Percentiles rank a stretch among this genome's conserved stretches.
These are phyloP conservation scores for Mucor sp. DNA, from an alignment of 371 early-diverging fungal species.

Conservation along the genomic window DNA sequence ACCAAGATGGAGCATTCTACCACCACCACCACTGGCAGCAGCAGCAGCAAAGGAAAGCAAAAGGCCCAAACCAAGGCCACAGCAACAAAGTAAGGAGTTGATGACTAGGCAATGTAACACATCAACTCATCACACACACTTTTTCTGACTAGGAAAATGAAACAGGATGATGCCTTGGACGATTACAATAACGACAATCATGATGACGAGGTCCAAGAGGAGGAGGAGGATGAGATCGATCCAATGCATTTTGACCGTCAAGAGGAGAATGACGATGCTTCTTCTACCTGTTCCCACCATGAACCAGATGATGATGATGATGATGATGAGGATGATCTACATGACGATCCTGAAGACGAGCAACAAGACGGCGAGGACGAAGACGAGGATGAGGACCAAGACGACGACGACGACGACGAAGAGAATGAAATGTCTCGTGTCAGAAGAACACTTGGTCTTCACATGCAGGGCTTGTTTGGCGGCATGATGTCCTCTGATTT, in stretches of 20 bases:
- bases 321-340: constrained; percentile 37
- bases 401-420: constrained; percentile 39
- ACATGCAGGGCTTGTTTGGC: constrained; percentile 50
- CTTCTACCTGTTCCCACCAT: background rate
- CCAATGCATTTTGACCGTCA: constrained; percentile 12
- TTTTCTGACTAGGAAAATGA: background rate
- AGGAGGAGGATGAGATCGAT: background rate
- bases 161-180: background rate
- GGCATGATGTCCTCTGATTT: constrained; percentile 51
- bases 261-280: constrained; percentile 22
- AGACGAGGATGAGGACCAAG: constrained; percentile 35
- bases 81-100: background rate
- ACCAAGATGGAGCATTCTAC: background rate
- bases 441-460: constrained; percentile 45
- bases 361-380: constrained; percentile 16
- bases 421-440: constrained; percentile 45
- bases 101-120: background rate
- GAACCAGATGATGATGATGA: constrained; percentile 20
- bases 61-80: constrained; percentile 2
- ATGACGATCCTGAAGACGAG: constrained; percentile 33
- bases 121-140: background rate
- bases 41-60: constrained; percentile 14
- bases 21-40: background rate
- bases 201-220: constrained; percentile 7
- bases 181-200: constrained; percentile 1